A percentile compares a stretch with the other conserved stretches of the same genome.
phyloP scores from a whole-genome alignment of 331 rosid genomes.

The Cucumis variabilis region DNA sequence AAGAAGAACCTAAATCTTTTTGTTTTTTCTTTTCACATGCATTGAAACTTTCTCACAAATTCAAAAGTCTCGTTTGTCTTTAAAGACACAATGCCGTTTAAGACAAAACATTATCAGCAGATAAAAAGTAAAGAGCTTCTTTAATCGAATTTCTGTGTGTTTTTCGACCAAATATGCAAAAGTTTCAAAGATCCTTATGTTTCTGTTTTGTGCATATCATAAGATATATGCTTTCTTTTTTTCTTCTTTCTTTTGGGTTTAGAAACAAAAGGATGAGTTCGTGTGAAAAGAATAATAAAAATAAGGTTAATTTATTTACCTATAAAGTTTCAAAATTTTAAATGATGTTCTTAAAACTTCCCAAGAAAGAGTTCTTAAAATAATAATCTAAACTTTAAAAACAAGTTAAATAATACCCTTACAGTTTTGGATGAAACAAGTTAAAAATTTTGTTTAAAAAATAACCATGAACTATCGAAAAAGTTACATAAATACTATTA shows the following conservation, averaged over 20 bases:
- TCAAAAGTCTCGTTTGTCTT: background rate
- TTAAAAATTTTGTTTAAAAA: no score
- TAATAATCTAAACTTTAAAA: no score
- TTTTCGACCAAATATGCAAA: background rate
- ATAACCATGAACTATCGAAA: no score
- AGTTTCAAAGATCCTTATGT: background rate
- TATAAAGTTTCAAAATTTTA: no score
- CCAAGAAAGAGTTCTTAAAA: no score
- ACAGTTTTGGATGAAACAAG: no score
- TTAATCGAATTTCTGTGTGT: background rate
- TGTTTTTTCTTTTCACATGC: background rate
- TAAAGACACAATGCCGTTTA: background rate
- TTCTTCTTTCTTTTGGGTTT: background rate
- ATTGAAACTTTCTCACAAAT: conserved; percentile 1
- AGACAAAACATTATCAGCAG: background rate
- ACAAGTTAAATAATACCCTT: no score
- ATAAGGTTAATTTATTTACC: no score
- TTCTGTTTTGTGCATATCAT: background rate
- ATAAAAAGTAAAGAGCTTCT: background rate
- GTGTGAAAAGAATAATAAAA: background rate
- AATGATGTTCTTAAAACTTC: no score
- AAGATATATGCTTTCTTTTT: background rate
- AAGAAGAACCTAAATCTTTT: background rate
- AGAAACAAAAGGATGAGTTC: background rate
- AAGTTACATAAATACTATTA: no score